Conservation (phyloP, 2,329 filamentous ascomycete genomes). For the Fusarium sarcochroum region DNA sequence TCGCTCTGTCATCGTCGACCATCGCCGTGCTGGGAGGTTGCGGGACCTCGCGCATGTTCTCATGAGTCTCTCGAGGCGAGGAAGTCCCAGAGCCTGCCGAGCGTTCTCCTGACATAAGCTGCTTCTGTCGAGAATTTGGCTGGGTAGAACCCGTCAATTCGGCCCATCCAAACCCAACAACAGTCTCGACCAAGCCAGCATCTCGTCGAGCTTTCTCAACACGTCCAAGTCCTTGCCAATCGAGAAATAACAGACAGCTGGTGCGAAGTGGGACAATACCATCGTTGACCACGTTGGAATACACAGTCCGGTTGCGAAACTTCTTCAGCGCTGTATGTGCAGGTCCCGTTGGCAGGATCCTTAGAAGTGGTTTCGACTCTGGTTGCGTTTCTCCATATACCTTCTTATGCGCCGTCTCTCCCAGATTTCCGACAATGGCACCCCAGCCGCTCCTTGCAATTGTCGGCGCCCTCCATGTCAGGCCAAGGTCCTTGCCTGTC, state of each 20-base stretch:
- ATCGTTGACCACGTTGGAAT: conserved; percentile 98
- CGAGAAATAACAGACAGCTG: conserved; percentile 94
- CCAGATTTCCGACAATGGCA: conserved; percentile 85
- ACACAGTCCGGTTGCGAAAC: conserved; percentile 91
- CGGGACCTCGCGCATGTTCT: conserved; percentile 73
- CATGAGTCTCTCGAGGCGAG: conserved; percentile 51
- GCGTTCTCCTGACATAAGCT: conserved; percentile 56
- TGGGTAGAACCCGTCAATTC: conserved; percentile 85
- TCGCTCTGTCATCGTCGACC: conserved; percentile 75
- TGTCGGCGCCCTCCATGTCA: conserved; percentile 94
- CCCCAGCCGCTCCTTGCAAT: conserved; percentile 90
- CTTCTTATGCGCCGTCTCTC: conserved; percentile 58
- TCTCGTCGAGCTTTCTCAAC: conserved; percentile 95
- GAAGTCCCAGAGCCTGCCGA: conserved; percentile 53
- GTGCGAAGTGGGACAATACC: conserved; percentile 95
- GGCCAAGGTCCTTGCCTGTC: conserved; percentile 92
- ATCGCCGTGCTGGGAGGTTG: conserved; percentile 77
- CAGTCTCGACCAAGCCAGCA: conserved; percentile 91
- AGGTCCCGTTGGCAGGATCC: conserved; percentile 91
- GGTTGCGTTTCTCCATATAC: conserved; percentile 64
- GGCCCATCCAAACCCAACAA: conserved; percentile 94
- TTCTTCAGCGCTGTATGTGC: conserved; percentile 88
- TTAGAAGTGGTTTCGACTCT: conserved; percentile 87
- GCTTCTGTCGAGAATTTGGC: conserved; percentile 60
- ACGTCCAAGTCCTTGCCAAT: conserved; percentile 93